phyloP scores from a whole-genome alignment of 2,329 filamentous ascomycete genomes.

The Botryotinia narcissicola region DNA sequence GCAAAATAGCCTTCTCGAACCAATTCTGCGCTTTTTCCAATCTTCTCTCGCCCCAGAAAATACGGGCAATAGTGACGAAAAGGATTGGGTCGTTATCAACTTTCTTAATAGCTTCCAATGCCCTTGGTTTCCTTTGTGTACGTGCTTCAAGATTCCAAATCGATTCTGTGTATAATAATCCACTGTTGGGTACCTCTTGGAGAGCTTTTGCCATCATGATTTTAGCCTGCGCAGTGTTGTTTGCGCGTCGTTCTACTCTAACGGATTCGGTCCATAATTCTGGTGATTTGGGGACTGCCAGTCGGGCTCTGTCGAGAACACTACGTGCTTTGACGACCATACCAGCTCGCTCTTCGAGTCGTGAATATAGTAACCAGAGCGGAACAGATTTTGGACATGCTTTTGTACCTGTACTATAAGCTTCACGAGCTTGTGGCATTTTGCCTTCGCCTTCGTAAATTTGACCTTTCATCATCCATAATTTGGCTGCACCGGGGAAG shows the following conservation, averaged over 20 bases:
- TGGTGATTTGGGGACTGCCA: slow-evolving; percentile 80
- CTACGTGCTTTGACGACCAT: slow-evolving; percentile 88
- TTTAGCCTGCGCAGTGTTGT: slow-evolving; percentile 80
- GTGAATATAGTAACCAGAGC: slow-evolving; percentile 84
- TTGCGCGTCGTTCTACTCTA: slow-evolving; percentile 82
- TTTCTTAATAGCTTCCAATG: slow-evolving; percentile 93
- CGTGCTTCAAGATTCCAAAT: slow-evolving; percentile 93
- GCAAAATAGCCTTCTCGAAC: slow-evolving; percentile 93
- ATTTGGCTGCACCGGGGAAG: slow-evolving; percentile 81
- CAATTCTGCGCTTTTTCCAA: slow-evolving; percentile 93
- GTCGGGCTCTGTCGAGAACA: slow-evolving; percentile 84
- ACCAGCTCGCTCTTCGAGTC: slow-evolving; percentile 82
- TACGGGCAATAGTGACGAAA: slow-evolving; percentile 87
- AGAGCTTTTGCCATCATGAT: slow-evolving; percentile 90
- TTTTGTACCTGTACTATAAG: slow-evolving; percentile 83
- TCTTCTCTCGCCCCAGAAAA: slow-evolving; percentile 92
- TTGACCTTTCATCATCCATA: slow-evolving; percentile 99
- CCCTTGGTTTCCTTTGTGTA: slow-evolving; percentile 87
- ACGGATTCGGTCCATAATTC: slow-evolving; percentile 93
- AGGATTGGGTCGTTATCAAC: slow-evolving; percentile 88
- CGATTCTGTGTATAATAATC: slow-evolving; percentile 87
- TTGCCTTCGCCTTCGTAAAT: slow-evolving; percentile 86
- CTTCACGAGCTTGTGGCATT: slow-evolving; percentile 80
- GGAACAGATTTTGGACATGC: slow-evolving; percentile 80
- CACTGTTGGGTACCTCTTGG: slow-evolving; percentile 85